These are phyloP conservation scores for Aspergillus hortae DNA, from an alignment of 2,329 filamentous ascomycete species.

Conservation along the genomic window DNA sequence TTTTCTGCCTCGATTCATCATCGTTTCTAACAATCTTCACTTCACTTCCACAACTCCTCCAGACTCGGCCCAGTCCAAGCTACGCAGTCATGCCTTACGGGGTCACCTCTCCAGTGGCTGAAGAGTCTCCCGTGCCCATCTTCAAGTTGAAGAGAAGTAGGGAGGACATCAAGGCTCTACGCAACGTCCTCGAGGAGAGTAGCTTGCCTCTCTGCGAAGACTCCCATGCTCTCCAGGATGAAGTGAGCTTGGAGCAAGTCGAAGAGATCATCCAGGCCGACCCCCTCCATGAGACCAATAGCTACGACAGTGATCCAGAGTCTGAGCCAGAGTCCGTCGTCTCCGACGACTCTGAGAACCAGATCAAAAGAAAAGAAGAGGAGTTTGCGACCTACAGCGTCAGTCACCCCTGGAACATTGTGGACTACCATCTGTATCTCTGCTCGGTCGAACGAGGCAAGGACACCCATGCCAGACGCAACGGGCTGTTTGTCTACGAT, in stretches of 20 bases:
- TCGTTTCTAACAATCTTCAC: no score
- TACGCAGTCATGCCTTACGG: constrained; percentile 7
- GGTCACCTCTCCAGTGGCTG: not conserved
- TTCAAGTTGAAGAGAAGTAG: constrained; percentile 19
- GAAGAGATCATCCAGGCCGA: constrained; percentile 3
- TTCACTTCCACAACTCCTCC: no score
- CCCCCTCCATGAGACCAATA: constrained; percentile 4
- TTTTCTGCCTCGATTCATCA: no score
- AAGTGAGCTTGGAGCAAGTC: constrained; percentile 1
- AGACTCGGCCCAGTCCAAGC: no score
- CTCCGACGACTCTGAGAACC: constrained; percentile 1
- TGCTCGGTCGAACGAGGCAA: constrained; percentile 19
- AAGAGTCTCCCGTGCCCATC: constrained; percentile 4
- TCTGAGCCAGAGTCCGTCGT: constrained; percentile 1
- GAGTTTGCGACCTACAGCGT: constrained; percentile 10
- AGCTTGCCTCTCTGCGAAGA: not conserved
- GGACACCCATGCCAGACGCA: constrained; percentile 14
- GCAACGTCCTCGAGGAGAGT: constrained; percentile 3
- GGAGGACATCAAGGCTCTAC: constrained; percentile 9
- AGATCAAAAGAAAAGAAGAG: not conserved
- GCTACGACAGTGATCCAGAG: constrained; percentile 2
- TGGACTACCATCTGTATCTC: constrained; percentile 33
- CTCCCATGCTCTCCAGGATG: not conserved
- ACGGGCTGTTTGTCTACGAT: constrained; percentile 23
- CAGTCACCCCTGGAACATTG: constrained; percentile 27